Conservation (phyloP, 2,329 filamentous ascomycete species). For the Ophiostoma himal-ulmi region DNA sequence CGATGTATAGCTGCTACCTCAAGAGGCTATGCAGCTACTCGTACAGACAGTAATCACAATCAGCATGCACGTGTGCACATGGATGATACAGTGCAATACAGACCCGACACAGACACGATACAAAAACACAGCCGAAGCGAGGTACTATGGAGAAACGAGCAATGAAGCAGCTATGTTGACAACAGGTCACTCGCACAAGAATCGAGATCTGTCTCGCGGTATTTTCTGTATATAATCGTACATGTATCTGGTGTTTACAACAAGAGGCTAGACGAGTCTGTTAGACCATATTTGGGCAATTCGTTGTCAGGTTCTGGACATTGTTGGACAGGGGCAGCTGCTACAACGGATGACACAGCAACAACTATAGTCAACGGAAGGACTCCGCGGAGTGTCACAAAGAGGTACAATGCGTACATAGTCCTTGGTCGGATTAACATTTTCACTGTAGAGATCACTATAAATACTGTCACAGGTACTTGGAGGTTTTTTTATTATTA, state of each 20-base stretch:
- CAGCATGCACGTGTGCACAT: no score
- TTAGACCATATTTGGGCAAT: neutral
- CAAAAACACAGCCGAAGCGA: neutral
- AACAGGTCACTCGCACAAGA: neutral
- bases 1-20: no score
- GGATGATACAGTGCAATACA: neutral
- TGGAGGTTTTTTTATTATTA: no score
- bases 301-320: neutral
- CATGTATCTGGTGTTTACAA: neutral
- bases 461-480: no score
- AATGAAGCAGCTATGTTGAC: neutral
- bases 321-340: neutral
- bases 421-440: no score
- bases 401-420: neutral
- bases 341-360: neutral
- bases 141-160: neutral
- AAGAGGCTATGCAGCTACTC: neutral
- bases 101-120: neutral
- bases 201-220: neutral
- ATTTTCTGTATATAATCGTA: neutral
- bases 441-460: no score
- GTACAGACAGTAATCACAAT: neutral
- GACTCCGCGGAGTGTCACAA: neutral
- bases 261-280: neutral
- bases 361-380: neutral